A percentile compares a stretch with the other conserved stretches of the same genome.
phyloP scores from a whole-genome alignment of 2,329 filamentous ascomycete genomes.

The Harringtonia lauricola region DNA sequence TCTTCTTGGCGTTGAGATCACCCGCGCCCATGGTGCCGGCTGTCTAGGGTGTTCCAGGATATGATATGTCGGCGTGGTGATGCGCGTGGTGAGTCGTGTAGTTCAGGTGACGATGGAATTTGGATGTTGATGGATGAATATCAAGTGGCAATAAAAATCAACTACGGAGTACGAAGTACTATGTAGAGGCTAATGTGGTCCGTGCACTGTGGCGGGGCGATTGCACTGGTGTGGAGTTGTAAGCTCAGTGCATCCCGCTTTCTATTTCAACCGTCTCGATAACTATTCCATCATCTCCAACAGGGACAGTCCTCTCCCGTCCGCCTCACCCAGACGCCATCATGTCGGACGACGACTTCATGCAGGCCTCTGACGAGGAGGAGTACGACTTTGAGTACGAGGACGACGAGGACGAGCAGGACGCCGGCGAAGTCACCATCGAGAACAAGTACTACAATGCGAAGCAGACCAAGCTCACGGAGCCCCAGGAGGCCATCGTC shows the following conservation, averaged over 20 bases:
- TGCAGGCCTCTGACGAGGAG: conserved; percentile 84
- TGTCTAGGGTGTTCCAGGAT: neutral
- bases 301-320: no score
- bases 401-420: conserved; percentile 76
- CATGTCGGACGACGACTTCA: conserved; percentile 87
- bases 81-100: no score
- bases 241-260: no score
- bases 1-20: conserved; percentile 90
- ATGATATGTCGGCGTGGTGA: neutral
- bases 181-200: conserved; percentile 6
- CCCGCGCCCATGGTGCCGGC: conserved; percentile 58
- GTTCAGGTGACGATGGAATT: neutral
- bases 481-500: conserved; percentile 77
- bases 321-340: no score
- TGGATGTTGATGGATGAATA: no score
- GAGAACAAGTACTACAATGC: conserved; percentile 99
- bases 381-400: conserved; percentile 99
- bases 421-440: conserved; percentile 82
- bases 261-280: no score
- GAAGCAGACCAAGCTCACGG: conserved; percentile 84
- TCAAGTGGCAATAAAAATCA: neutral
- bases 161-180: neutral
- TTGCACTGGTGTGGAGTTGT: neutral
- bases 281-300: no score
- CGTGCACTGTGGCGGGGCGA: conserved; percentile 3